Conservation (phyloP, 768 basidiomycete species). For the Pleurotus giganteus region DNA sequence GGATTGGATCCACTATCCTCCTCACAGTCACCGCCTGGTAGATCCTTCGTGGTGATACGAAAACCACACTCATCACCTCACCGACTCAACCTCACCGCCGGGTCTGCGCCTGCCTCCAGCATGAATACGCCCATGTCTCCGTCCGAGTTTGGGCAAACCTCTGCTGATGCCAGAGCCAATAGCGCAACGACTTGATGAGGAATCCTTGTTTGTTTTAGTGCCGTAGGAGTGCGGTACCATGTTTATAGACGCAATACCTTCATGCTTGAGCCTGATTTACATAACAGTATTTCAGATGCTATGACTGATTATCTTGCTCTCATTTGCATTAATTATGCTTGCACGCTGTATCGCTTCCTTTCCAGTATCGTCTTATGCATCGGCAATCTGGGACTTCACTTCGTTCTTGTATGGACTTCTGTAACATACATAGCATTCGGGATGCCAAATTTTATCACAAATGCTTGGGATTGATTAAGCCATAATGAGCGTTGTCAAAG, state of each 20-base stretch:
- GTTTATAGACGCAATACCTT: neutral
- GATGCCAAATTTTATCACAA: slow-evolving; percentile 13
- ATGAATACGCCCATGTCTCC: neutral
- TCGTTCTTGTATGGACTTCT: slow-evolving; percentile 7
- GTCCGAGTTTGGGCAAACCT: slow-evolving; percentile 3
- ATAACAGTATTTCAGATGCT: neutral
- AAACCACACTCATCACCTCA: slow-evolving; percentile 45
- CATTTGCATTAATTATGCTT: neutral
- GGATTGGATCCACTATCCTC: slow-evolving; percentile 25
- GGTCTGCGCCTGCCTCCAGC: neutral
- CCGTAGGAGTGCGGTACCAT: neutral
- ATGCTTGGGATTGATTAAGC: too few species aligned
- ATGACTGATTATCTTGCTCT: slow-evolving; percentile 5
- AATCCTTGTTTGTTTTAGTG: too few species aligned
- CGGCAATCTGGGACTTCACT: neutral
- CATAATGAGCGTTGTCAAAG: too few species aligned
- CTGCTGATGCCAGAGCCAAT: slow-evolving; percentile 16
- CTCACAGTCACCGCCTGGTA: slow-evolving; percentile 31
- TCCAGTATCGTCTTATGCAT: neutral
- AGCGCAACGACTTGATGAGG: slow-evolving; percentile 21
- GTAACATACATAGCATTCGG: slow-evolving; percentile 4
- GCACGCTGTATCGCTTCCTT: neutral
- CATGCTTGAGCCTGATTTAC: neutral
- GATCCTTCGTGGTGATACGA: slow-evolving; percentile 68
- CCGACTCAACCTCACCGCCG: slow-evolving; percentile 24